These are phyloP conservation scores for Cercospora nicotianae DNA, from an alignment of 2,329 filamentous ascomycete species.

Conservation along the genomic window DNA sequence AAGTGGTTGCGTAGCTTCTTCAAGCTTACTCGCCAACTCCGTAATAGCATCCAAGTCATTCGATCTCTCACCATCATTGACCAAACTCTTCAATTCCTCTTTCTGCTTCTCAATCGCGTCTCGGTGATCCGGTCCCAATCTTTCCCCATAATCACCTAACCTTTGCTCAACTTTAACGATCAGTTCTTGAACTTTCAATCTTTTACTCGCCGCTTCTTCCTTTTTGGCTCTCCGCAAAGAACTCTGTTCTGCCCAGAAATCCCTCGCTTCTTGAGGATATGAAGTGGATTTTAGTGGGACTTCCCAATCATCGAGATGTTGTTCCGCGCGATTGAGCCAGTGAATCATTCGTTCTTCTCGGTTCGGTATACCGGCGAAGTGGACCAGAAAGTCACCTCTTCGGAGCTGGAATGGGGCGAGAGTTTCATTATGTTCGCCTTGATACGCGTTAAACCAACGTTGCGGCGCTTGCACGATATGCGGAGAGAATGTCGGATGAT, in stretches of 20 bases:
- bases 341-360: slow-evolving; percentile 40
- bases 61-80: slow-evolving; percentile 27
- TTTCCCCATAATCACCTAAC: slow-evolving; percentile 35
- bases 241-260: slow-evolving; percentile 40
- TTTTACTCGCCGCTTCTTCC: slow-evolving; percentile 25
- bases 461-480: slow-evolving; percentile 43
- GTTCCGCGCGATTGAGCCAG: slow-evolving; percentile 43
- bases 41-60: slow-evolving; percentile 29
- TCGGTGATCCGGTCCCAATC: slow-evolving; percentile 30
- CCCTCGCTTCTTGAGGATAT: slow-evolving; percentile 40
- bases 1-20: slow-evolving; percentile 30
- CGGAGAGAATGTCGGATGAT: slow-evolving; percentile 37
- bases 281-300: slow-evolving; percentile 41
- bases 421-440: slow-evolving; percentile 42
- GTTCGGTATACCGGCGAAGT: slow-evolving; percentile 43
- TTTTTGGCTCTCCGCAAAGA: slow-evolving; percentile 30
- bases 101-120: slow-evolving; percentile 32
- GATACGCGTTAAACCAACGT: slow-evolving; percentile 49
- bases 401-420: slow-evolving; percentile 41
- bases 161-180: slow-evolving; percentile 30
- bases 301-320: slow-evolving; percentile 44
- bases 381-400: slow-evolving; percentile 47
- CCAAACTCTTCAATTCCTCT: slow-evolving; percentile 32
- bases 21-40: slow-evolving; percentile 25
- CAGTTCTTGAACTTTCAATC: slow-evolving; percentile 30